phyloP scores from a whole-genome alignment of 106 monocot genomes.

The Ottelia alismoides region DNA sequence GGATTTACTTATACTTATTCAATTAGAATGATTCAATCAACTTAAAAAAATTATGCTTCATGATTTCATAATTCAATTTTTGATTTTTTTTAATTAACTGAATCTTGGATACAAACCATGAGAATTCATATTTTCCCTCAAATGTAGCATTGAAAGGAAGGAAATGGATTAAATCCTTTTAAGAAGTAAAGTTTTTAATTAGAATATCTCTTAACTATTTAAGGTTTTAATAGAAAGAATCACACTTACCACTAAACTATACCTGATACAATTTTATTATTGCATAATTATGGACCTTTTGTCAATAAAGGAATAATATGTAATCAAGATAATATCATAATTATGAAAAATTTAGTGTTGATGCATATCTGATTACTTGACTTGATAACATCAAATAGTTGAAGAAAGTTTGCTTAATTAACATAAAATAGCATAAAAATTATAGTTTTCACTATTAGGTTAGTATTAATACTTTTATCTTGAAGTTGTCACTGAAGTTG shows the following conservation, averaged over 20 bases:
- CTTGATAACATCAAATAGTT: not conserved
- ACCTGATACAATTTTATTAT: not conserved
- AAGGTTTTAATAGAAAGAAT: not conserved
- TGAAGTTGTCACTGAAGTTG: not conserved
- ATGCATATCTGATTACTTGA: not conserved
- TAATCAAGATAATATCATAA: not conserved
- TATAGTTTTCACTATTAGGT: not conserved
- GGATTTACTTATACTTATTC: not conserved
- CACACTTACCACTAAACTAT: slow-evolving; percentile 1
- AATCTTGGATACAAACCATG: no score
- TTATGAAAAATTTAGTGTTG: not conserved
- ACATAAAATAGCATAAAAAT: not conserved
- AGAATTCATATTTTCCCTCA: no score
- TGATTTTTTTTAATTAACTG: no score
- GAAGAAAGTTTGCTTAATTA: not conserved
- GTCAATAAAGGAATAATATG: not conserved
- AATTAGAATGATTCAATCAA: not conserved
- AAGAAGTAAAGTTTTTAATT: no score
- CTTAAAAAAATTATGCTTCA: not conserved
- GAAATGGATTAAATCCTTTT: not conserved
- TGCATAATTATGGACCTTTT: not conserved
- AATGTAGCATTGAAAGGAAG: slow-evolving; percentile 1
- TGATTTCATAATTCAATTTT: not conserved
- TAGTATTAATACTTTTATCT: not conserved
- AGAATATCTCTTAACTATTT: not conserved